A percentile compares a stretch with the other conserved stretches of the same genome.
Conservation (phyloP, 805 yeast species). For the Starmerella apis region DNA sequence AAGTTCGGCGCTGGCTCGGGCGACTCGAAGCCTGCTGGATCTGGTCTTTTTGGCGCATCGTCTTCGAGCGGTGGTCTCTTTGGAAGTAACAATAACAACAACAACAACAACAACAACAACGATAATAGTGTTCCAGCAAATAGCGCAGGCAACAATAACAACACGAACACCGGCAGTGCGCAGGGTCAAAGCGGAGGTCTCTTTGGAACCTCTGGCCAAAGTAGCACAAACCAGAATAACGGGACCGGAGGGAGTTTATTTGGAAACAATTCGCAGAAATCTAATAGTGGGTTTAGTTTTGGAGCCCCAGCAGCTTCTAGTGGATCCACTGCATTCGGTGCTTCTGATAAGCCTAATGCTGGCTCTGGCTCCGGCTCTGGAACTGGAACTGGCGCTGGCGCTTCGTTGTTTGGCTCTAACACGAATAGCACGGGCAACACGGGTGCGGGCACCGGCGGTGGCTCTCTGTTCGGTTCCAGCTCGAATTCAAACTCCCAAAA, state of each 20-base stretch:
- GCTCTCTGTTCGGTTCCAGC: slow-evolving; percentile 8
- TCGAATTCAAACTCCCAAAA: background rate
- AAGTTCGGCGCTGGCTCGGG: background rate
- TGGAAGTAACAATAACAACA: background rate
- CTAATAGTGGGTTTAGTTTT: background rate
- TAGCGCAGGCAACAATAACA: background rate
- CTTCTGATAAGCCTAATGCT: background rate
- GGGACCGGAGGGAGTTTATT: slow-evolving; percentile 10
- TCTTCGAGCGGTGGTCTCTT: slow-evolving; percentile 4
- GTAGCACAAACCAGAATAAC: background rate
- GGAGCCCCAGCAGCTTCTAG: slow-evolving; percentile 3
- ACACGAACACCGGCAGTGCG: background rate
- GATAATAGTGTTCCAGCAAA: background rate
- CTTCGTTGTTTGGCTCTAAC: slow-evolving; percentile 6
- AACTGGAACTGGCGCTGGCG: slow-evolving; percentile 11
- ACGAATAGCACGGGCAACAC: background rate
- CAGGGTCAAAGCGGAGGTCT: background rate
- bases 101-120: background rate
- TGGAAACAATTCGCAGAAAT: slow-evolving; percentile 2
- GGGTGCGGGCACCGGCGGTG: slow-evolving; percentile 7
- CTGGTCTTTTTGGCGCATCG: slow-evolving; percentile 2
- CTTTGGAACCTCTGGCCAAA: background rate
- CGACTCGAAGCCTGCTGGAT: background rate
- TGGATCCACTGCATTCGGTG: background rate
- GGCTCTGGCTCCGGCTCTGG: no score